These are phyloP conservation scores for Brassica incana DNA, from an alignment of 345 rosid species.

Conservation along the genomic window DNA sequence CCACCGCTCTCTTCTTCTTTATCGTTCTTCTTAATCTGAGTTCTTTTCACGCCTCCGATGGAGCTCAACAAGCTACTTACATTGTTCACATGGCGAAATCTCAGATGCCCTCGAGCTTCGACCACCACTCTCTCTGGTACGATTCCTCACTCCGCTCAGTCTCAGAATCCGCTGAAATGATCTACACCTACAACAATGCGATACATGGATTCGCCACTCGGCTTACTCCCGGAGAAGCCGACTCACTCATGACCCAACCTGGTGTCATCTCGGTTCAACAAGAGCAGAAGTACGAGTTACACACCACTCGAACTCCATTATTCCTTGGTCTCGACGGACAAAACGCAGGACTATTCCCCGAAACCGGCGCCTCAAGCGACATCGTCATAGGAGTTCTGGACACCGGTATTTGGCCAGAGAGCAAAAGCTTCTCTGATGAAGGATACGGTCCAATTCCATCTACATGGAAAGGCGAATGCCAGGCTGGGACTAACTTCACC, in stretches of 20 bases:
- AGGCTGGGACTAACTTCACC: slow-evolving; percentile 54
- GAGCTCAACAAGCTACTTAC: slow-evolving; percentile 52
- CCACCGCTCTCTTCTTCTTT: slow-evolving; percentile 10
- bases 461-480: slow-evolving; percentile 64
- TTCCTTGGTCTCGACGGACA: slow-evolving; percentile 54
- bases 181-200: slow-evolving; percentile 57
- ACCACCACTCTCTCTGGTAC: slow-evolving; percentile 80
- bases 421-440: slow-evolving; percentile 49
- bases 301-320: slow-evolving; percentile 63
- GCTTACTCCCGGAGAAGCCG: slow-evolving; percentile 49
- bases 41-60: slow-evolving; percentile 38
- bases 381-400: slow-evolving; percentile 59
- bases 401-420: slow-evolving; percentile 66
- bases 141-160: slow-evolving; percentile 67
- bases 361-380: slow-evolving; percentile 34
- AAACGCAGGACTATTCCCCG: slow-evolving; percentile 40
- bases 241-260: slow-evolving; percentile 44
- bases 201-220: slow-evolving; percentile 60
- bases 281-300: slow-evolving; percentile 53
- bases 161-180: slow-evolving; percentile 51
- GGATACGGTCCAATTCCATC: slow-evolving; percentile 55
- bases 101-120: slow-evolving; percentile 63
- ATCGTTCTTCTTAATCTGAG: slow-evolving; percentile 41
- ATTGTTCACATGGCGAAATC: slow-evolving; percentile 82
- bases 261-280: slow-evolving; percentile 54